These are phyloP conservation scores for Coemansia sp. DNA, from an alignment of 371 early-diverging fungal genomes.

Conservation along the genomic window DNA sequence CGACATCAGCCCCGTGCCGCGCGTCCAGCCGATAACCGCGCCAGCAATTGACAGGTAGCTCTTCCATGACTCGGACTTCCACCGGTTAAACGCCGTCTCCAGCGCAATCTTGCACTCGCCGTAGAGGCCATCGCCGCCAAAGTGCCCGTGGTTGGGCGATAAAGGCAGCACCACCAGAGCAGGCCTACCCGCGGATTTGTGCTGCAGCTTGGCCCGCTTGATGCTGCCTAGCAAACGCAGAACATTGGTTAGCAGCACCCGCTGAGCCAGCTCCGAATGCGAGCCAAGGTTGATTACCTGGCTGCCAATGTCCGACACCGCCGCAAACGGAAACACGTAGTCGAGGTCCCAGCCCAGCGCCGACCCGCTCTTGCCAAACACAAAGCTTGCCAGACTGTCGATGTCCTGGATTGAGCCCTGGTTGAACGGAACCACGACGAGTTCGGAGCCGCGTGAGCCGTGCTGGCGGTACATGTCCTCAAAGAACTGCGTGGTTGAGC, in stretches of 20 bases:
- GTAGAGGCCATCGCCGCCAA: constrained; percentile 95
- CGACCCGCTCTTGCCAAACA: constrained; percentile 63
- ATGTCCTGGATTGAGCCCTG: constrained; percentile 89
- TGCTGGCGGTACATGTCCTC: constrained; percentile 83
- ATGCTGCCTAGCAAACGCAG: constrained; percentile 58
- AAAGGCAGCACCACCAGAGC: constrained; percentile 82
- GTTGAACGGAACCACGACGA: constrained; percentile 94
- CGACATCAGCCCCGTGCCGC: constrained; percentile 94
- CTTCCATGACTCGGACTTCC: constrained; percentile 93
- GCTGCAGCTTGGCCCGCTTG: constrained; percentile 62
- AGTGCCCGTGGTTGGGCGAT: constrained; percentile 95
- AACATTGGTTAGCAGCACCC: constrained; percentile 42
- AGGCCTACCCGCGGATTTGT: constrained; percentile 56
- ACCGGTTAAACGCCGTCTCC: constrained; percentile 89
- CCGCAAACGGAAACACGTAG: constrained; percentile 92
- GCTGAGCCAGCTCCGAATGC: constrained; percentile 86
- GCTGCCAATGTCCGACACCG: constrained; percentile 86
- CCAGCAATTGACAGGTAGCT: constrained; percentile 86
- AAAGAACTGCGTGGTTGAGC: constrained; percentile 82
- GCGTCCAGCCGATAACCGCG: constrained; percentile 95
- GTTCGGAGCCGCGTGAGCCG: constrained; percentile 83
- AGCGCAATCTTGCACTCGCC: constrained; percentile 94
- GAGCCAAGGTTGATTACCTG: constrained; percentile 79
- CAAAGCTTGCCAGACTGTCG: constrained; percentile 76
- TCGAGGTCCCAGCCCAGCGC: constrained; percentile 94